Evolutionary conservation across 2,329 filamentous ascomycete genomes (phyloP).

Genomic region (Pseudocercospora macadamiae): DNA sequence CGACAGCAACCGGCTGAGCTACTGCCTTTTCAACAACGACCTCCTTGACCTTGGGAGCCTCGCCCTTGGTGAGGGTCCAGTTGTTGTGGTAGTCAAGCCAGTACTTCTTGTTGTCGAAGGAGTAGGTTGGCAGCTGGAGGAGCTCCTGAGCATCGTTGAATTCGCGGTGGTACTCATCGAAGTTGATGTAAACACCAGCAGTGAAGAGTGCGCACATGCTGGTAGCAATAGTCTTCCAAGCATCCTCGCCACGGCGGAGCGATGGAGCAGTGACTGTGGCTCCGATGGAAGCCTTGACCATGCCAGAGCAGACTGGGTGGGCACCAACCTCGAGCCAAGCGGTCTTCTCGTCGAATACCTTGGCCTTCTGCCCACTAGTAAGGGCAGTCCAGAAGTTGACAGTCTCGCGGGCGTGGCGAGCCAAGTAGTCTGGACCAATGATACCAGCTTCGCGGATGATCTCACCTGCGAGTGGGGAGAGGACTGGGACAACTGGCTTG

Average conservation of each 20-base stretch:
- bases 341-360: slow-evolving; percentile 66
- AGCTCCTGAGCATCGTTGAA: slow-evolving; percentile 62
- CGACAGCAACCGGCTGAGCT: slow-evolving; percentile 41
- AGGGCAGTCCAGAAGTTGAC: slow-evolving; percentile 71
- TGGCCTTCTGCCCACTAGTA: slow-evolving; percentile 59
- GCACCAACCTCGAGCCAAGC: slow-evolving; percentile 76
- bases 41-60: slow-evolving; percentile 50
- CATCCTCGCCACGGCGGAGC: slow-evolving; percentile 63
- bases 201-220: slow-evolving; percentile 64
- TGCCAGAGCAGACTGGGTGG: slow-evolving; percentile 68
- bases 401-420: slow-evolving; percentile 66
- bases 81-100: slow-evolving; percentile 73
- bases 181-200: slow-evolving; percentile 66
- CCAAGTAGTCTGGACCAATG: slow-evolving; percentile 65
- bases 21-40: slow-evolving; percentile 42
- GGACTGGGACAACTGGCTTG: slow-evolving; percentile 62
- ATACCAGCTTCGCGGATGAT: slow-evolving; percentile 61
- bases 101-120: slow-evolving; percentile 72
- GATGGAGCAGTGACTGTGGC: slow-evolving; percentile 61
- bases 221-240: slow-evolving; percentile 65
- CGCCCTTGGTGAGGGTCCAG: slow-evolving; percentile 71
- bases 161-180: slow-evolving; percentile 69
- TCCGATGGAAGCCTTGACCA: slow-evolving; percentile 68
- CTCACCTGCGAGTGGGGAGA: slow-evolving; percentile 68
- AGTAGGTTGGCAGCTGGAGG: slow-evolving; percentile 68